These are phyloP conservation scores for Malus fusca DNA, from an alignment of 306 rosid species.

Conservation along the genomic window DNA sequence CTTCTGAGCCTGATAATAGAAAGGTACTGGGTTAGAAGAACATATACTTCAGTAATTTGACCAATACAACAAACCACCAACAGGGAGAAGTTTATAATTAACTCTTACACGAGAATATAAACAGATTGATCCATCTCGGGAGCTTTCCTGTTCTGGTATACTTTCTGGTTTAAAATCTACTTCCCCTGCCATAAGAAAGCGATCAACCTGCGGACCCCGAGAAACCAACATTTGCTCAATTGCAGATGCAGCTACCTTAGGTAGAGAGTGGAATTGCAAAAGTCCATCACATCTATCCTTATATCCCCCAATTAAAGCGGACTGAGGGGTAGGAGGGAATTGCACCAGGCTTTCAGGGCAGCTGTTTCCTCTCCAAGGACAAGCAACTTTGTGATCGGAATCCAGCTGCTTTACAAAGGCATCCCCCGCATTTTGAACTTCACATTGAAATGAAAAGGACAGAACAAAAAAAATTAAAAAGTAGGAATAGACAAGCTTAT, in stretches of 20 bases:
- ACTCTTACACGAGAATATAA: constrained; percentile 69
- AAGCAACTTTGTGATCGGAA: constrained; percentile 64
- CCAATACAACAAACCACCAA: background rate
- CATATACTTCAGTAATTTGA: constrained; percentile 13
- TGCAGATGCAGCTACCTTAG: constrained; percentile 71
- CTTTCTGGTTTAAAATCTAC: constrained; percentile 54
- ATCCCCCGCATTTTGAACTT: constrained; percentile 72
- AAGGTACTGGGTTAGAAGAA: constrained; percentile 25
- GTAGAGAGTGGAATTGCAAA: constrained; percentile 70
- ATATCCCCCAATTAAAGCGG: constrained; percentile 85
- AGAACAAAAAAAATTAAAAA: constrained; percentile 6
- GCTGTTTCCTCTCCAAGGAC: constrained; percentile 95
- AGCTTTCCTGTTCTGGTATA: constrained; percentile 59
- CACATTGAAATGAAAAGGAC: constrained; percentile 24
- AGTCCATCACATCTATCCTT: constrained; percentile 99
- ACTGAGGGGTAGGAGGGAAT: constrained; percentile 87
- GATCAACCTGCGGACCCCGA: constrained; percentile 72
- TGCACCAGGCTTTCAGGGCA: constrained; percentile 99
- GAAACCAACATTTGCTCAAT: constrained; percentile 70
- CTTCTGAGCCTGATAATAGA: constrained; percentile 74
- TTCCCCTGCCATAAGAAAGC: constrained; percentile 60
- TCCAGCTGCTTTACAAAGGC: constrained; percentile 87
- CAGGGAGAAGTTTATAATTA: constrained; percentile 1
- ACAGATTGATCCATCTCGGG: constrained; percentile 65
- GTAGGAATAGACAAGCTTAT: constrained; percentile 18